Evolutionary conservation across 192 early-diverging fungal genomes (phyloP).

Genomic region (Gryganskiella cystojenkinii): DNA sequence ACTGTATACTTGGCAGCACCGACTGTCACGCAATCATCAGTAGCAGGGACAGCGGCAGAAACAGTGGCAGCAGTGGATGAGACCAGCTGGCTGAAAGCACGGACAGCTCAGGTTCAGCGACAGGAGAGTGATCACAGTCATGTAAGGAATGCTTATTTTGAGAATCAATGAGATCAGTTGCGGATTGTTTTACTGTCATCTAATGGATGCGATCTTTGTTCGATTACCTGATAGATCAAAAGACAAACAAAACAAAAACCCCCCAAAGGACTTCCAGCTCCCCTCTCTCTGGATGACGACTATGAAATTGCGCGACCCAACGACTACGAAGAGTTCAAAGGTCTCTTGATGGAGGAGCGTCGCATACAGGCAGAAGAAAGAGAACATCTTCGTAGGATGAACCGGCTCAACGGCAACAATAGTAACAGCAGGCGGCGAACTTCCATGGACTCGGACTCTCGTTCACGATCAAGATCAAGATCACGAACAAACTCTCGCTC

Average conservation of each 20-base stretch:
- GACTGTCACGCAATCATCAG: neutral
- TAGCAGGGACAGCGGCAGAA: neutral
- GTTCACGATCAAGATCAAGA: constrained; percentile 13
- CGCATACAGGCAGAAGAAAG: constrained; percentile 51
- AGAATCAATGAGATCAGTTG: neutral
- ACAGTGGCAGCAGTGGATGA: constrained; percentile 29
- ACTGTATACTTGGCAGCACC: neutral
- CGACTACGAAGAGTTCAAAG: constrained; percentile 77
- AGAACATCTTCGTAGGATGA: constrained; percentile 22
- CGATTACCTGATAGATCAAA: neutral
- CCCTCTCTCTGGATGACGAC: constrained; percentile 60
- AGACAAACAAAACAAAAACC: constrained; percentile 45
- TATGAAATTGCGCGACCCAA: constrained; percentile 79
- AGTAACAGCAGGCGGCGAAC: too few species aligned
- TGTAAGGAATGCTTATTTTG: neutral
- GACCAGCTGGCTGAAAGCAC: constrained; percentile 28
- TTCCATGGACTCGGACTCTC: constrained; percentile 15
- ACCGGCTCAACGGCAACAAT: neutral
- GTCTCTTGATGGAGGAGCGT: constrained; percentile 54
- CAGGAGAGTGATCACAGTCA: constrained; percentile 41
- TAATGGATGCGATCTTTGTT: too few species aligned
- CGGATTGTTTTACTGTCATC: too few species aligned
- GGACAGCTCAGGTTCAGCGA: constrained; percentile 50
- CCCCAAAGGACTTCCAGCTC: constrained; percentile 36
- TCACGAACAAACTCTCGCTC: constrained; percentile 14